Evolutionary conservation across 208 protist species (phyloP), one percentile per base, ranked within the genome.

Genomic region (Wallacemonas sp.): DNA sequence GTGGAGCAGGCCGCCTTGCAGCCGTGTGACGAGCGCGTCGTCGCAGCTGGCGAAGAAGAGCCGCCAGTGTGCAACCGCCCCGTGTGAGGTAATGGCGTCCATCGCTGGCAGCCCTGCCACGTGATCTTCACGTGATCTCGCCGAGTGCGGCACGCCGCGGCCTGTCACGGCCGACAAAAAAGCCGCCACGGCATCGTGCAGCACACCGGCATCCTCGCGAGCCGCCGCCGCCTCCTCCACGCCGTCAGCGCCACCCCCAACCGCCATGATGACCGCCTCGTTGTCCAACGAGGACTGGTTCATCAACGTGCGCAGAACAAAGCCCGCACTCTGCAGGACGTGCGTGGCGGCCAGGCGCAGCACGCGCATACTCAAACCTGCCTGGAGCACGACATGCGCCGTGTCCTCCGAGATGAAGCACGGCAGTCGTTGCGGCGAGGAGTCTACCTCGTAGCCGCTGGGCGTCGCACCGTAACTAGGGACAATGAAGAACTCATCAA

Each of bases 401-500:
- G 84, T 75, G 30, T 72, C 82, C 33, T 31, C 12, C 2, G 79
- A 77, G 41, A 95, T 70, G 60, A 95, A 95, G 24, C 60, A 71
- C 0, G 89, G 89, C 49, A 95, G 76, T 9, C 89, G 75, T 33
- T 91, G 76, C 11, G 75, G 70, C 1, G 81, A 85, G 14, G 70
- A 31, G 47, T 91, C 89, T 4, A 93, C 62, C n/a, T 54, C 47
- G 67, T 82, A 95, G 27, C 86, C 84, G 65, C 75, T 80, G 27
- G 65, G 47, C 14, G 81, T 90, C 34, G 67, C 63, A 12, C 80
- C 83, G 53, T 88, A 70, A 27, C 85, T 86, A 19, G 83, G 75
- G 4, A 95, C 74, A 46, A 95, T 84, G 62, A 95, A 95, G 53
- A 95, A 95, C 70, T 95, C 89, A 70, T 93, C 89, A 34, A 79